These are phyloP conservation scores for Oxytropis ochrocephala DNA, from an alignment of 306 rosid species.

Conservation along the genomic window DNA sequence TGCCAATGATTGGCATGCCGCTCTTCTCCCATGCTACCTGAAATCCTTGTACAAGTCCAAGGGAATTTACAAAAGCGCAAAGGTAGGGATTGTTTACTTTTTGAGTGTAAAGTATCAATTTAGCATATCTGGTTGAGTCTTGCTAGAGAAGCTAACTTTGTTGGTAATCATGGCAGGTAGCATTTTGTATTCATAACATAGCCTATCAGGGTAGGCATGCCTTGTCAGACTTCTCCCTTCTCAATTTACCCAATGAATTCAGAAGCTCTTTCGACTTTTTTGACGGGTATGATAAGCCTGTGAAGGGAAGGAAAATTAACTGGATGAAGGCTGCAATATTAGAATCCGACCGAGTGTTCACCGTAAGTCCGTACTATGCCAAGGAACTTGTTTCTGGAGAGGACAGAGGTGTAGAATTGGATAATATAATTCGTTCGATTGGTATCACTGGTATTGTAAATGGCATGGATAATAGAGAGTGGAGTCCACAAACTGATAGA, in stretches of 20 bases:
- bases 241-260: constrained; percentile 43
- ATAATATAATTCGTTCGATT: constrained; percentile 34
- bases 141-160: constrained; percentile 14
- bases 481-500: constrained; percentile 71
- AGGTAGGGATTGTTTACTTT: constrained; percentile 24
- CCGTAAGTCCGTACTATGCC: constrained; percentile 77
- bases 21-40: constrained; percentile 66
- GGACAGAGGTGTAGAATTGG: constrained; percentile 59
- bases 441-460: constrained; percentile 56
- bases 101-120: not conserved
- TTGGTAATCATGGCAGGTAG: constrained; percentile 43
- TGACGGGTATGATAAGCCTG: constrained; percentile 69
- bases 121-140: not conserved
- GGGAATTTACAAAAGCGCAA: constrained; percentile 50
- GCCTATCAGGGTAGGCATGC: constrained; percentile 73
- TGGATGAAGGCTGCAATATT: constrained; percentile 82
- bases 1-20: constrained; percentile 79
- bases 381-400: constrained; percentile 47
- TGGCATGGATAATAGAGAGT: constrained; percentile 79
- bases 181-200: constrained; percentile 76
- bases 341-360: constrained; percentile 55
- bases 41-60: constrained; percentile 47
- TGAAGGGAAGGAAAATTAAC: constrained; percentile 69
- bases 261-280: constrained; percentile 63
- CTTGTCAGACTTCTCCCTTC: constrained; percentile 45